Percentiles rank a stretch among this genome's conserved stretches.
phyloP scores from a whole-genome alignment of 2,329 filamentous ascomycete species.

The Pleurostoma richardsiae region DNA sequence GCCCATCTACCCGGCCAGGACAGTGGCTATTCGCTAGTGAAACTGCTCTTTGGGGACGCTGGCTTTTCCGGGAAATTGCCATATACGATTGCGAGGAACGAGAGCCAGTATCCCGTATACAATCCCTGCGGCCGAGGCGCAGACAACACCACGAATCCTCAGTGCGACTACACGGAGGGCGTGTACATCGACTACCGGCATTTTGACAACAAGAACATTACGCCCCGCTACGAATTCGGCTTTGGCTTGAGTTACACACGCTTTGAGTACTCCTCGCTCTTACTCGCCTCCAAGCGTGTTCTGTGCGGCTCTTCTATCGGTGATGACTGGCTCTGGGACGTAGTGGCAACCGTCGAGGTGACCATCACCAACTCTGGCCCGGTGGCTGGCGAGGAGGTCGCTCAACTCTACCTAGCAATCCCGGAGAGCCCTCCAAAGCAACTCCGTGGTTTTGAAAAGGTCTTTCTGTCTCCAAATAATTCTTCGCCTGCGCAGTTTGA shows the following conservation, averaged over 20 bases:
- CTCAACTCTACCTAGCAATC: conserved; percentile 57
- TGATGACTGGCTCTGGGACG: conserved; percentile 47
- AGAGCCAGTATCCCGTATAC: conserved; percentile 48
- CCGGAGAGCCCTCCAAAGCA: conserved; percentile 54
- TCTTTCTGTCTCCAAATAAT: conserved; percentile 40
- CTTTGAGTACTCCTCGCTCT: conserved; percentile 37
- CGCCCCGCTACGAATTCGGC: conserved; percentile 49
- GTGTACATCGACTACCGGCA: conserved; percentile 49
- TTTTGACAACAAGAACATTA: conserved; percentile 40
- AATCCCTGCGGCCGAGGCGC: conserved; percentile 36
- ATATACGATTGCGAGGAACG: conserved; percentile 54
- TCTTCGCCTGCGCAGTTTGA: conserved; percentile 39
- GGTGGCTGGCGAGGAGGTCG: conserved; percentile 44
- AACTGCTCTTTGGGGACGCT: conserved; percentile 53
- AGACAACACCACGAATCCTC: conserved; percentile 46
- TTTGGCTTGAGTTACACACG: conserved; percentile 52
- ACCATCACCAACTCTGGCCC: conserved; percentile 59
- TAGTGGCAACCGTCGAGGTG: conserved; percentile 52
- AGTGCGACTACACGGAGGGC: conserved; percentile 57
- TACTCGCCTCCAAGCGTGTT: conserved; percentile 24
- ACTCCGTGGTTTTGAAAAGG: conserved; percentile 59
- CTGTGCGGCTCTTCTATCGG: conserved; percentile 9
- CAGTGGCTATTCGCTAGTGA: conserved; percentile 49
- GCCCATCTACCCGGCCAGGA: conserved; percentile 64
- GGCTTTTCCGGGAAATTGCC: conserved; percentile 53